Percentiles rank a stretch among this genome's conserved stretches.
Conservation (phyloP, 768 basidiomycete genomes). For the Phylloporus sp. region DNA sequence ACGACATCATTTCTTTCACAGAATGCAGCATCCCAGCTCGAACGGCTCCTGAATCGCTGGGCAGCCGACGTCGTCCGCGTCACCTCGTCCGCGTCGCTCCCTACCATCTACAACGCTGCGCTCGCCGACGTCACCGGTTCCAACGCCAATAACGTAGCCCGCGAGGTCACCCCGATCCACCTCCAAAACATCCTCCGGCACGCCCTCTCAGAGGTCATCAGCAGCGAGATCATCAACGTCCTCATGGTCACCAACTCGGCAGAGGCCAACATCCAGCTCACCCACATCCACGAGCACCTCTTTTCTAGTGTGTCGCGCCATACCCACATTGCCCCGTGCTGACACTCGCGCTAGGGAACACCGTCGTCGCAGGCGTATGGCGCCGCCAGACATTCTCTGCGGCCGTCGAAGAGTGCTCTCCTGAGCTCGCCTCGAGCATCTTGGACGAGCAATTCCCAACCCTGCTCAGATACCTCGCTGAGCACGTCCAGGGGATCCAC, state of each 20-base stretch:
- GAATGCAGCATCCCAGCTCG: constrained; percentile 80
- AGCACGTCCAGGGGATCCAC: constrained; percentile 40
- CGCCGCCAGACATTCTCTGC: constrained; percentile 87
- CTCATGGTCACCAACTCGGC: constrained; percentile 82
- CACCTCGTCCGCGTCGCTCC: constrained; percentile 49
- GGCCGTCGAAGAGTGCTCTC: constrained; percentile 72
- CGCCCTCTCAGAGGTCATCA: constrained; percentile 68
- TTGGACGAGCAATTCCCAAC: constrained; percentile 69
- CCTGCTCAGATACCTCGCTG: constrained; percentile 51
- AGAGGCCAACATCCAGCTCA: constrained; percentile 81
- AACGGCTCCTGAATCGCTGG: constrained; percentile 84
- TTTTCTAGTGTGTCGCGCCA: constrained; percentile 79
- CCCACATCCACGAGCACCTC: constrained; percentile 84
- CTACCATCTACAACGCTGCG: constrained; percentile 53
- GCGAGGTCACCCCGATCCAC: constrained; percentile 57
- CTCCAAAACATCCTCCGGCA: constrained; percentile 79
- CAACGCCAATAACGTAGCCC: constrained; percentile 35
- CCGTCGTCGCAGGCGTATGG: constrained; percentile 88
- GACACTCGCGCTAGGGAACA: constrained; percentile 53
- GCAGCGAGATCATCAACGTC: constrained; percentile 79
- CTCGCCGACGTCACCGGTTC: constrained; percentile 55
- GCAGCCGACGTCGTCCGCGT: constrained; percentile 66
- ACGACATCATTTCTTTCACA: constrained; percentile 23
- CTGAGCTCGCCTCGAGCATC: constrained; percentile 64
- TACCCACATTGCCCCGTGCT: too few relatives aligned